These are phyloP conservation scores for Chrysanthemum lavandulifolium DNA, from an alignment of 129 eudicot genomes.

Conservation along the genomic window DNA sequence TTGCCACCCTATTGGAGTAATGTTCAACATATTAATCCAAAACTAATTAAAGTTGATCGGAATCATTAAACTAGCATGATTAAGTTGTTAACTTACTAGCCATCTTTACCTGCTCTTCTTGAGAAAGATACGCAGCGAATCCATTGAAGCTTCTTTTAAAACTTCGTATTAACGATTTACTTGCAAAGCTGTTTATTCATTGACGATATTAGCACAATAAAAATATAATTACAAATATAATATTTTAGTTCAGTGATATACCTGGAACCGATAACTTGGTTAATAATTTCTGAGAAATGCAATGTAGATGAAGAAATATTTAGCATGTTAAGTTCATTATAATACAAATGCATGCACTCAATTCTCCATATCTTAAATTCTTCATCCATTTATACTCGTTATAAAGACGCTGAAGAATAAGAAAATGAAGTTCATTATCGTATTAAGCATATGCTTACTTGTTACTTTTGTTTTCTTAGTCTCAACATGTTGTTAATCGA, in stretches of 20 bases:
- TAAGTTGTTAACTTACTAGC: slow-evolving; percentile 28
- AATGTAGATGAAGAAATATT: slow-evolving; percentile 5
- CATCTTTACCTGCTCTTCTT: slow-evolving; percentile 35
- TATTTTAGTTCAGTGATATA: not conserved
- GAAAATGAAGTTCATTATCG: no score
- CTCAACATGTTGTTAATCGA: no score
- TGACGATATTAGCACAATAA: not conserved
- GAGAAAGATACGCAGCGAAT: slow-evolving; percentile 47
- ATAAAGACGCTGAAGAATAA: no score
- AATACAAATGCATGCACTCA: no score
- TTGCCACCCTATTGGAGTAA: no score
- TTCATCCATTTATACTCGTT: no score
- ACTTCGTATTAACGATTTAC: slow-evolving; percentile 30
- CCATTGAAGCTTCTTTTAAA: slow-evolving; percentile 51
- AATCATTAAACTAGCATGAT: not conserved
- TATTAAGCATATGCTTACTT: no score
- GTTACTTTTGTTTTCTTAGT: no score
- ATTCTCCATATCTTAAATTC: no score
- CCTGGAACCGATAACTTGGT: slow-evolving; percentile 8
- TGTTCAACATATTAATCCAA: no score
- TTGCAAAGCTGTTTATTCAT: slow-evolving; percentile 23
- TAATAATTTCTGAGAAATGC: slow-evolving; percentile 17
- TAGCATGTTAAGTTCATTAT: no score
- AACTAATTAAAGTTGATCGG: not conserved
- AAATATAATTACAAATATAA: not conserved